Base-by-base conservation (phyloP, 1,139 yeast species). In the Pichia sp. region DNA sequence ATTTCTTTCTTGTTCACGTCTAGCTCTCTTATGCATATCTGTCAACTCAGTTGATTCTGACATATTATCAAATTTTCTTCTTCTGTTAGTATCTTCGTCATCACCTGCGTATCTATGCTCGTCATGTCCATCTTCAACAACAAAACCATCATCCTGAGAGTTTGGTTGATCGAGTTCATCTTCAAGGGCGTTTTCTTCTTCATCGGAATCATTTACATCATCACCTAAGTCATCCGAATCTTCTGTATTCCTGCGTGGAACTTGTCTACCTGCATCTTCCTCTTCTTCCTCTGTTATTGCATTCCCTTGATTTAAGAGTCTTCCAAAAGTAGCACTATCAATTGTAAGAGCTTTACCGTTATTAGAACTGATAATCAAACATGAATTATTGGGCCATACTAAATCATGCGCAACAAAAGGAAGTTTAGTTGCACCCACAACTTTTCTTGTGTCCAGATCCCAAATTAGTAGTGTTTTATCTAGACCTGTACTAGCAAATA, bases 391-490 rank as follows among this genome's bases (percentile, higher is more conserved):
- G 5, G 47, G 36, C 51, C 51, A 48, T 14, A 38, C 34, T 4
- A 42, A 14, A 18, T 36, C 38, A 26, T 30, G 32, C 0, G 45
- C 46, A 19, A 44, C 17, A n/a, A 41, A 38, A 4, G 45, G 44
- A 17, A 48, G 14, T 4, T 12, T 15, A 6, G 38, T 35, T 26
- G 33, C 44, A 3, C 36, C 46, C 15, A 59, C 36, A 2, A 64
- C 50, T 38, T 61, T 60, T 31, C 61, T 57, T 2, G 64, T 50
- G 2, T 48, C 47, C 35, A 67, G 52, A 45, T 78, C 72, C 79
- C 84, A 79, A n/a, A 84, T 56, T 9, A 71, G 58, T n/a, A 84
- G 53, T 20, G 59, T 59, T 31, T 73, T 71, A 41, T 71, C 73
- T 25, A 66, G 45, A 40, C 66, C 71, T 17, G 71, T 67, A n/a